Evolutionary conservation across 2,329 filamentous ascomycete genomes (phyloP).

Genomic region (Aspergillus clavatus): DNA sequence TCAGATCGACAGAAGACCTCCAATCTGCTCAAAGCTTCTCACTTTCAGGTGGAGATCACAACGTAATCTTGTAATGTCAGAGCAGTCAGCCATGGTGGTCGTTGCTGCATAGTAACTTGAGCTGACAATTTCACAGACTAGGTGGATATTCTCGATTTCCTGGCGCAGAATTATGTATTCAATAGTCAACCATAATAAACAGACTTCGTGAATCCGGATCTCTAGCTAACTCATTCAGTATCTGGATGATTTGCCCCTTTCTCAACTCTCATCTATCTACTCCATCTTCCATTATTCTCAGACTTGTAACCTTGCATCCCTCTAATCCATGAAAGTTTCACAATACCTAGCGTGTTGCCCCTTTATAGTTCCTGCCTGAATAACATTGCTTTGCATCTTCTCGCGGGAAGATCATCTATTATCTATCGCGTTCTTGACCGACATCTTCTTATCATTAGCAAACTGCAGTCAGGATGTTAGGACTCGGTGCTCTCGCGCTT

Average conservation of each 20-base stretch:
- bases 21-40: slow-evolving; percentile 6
- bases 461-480: slow-evolving; percentile 23
- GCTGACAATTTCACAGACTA: not conserved
- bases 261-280: too few relatives aligned
- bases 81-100: not conserved
- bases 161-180: not conserved
- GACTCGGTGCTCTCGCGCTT: slow-evolving; percentile 25
- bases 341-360: too few relatives aligned
- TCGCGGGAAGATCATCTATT: too few relatives aligned
- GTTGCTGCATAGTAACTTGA: not conserved
- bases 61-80: not conserved
- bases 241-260: not conserved
- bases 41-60: not conserved
- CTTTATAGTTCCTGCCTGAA: too few relatives aligned
- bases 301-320: too few relatives aligned
- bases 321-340: too few relatives aligned
- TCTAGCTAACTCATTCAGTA: not conserved
- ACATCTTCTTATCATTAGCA: slow-evolving; percentile 1
- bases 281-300: too few relatives aligned
- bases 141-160: not conserved
- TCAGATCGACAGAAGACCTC: slow-evolving; percentile 9
- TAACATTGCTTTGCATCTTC: too few relatives aligned
- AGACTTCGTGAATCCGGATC: not conserved
- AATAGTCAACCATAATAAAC: not conserved
- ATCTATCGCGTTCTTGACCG: not conserved